Conservation (phyloP, 2,329 filamentous ascomycete genomes). For the Fusarium transvaalense region DNA sequence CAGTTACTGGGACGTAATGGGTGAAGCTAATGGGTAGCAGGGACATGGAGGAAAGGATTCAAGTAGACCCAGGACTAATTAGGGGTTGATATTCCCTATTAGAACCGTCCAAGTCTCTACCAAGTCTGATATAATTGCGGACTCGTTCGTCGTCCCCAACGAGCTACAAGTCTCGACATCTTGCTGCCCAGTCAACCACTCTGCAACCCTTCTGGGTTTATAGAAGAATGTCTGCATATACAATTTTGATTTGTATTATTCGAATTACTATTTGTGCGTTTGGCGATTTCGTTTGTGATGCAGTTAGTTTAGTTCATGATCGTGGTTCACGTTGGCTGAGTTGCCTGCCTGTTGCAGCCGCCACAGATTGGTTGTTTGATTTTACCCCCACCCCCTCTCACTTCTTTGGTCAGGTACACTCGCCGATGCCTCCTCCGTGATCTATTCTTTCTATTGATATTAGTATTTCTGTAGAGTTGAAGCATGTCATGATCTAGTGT, state of each 20-base stretch:
- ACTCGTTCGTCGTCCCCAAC: not conserved
- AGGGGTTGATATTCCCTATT: not conserved
- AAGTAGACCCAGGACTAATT: not conserved
- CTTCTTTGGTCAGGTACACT: not conserved
- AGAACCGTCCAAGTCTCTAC: not conserved
- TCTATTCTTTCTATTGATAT: not conserved
- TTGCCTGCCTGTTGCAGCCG: not conserved
- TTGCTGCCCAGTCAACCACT: conserved; percentile 18
- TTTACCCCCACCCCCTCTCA: not conserved
- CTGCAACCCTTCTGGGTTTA: not conserved
- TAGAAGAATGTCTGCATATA: not conserved
- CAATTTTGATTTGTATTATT: conserved; percentile 8
- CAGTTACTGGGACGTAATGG: conserved; percentile 17
- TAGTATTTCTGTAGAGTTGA: conserved; percentile 24
- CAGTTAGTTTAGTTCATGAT: conserved; percentile 7
- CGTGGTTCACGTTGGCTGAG: not conserved
- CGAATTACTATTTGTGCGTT: conserved; percentile 29
- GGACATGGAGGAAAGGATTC: not conserved
- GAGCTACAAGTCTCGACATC: conserved; percentile 4
- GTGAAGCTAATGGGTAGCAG: not conserved
- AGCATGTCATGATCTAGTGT: not conserved
- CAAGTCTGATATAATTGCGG: conserved; percentile 10
- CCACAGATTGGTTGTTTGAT: conserved; percentile 8
- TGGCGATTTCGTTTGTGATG: not conserved
- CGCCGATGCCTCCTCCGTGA: not conserved